Evolutionary conservation across 768 basidiomycete species (phyloP).

Genomic region (Termitomyces heimii): DNA sequence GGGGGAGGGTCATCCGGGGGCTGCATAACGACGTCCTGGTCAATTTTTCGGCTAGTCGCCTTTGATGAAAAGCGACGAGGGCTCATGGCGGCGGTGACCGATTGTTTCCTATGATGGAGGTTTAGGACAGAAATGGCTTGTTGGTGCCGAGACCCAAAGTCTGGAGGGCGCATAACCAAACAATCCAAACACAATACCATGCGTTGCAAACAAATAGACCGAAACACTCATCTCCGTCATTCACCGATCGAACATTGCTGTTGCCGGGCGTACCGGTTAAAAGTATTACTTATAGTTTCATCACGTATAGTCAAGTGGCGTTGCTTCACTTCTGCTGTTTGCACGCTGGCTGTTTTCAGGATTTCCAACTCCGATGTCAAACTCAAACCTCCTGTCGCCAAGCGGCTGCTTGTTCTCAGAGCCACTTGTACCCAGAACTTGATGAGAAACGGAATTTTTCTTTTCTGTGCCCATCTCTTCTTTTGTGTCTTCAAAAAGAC

Average conservation of each 20-base stretch:
- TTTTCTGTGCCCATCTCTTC: no score
- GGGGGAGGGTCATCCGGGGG: conserved; percentile 37
- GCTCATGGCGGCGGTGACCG: conserved; percentile 16
- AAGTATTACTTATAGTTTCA: neutral
- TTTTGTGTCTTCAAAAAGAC: no score
- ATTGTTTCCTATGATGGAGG: conserved; percentile 18
- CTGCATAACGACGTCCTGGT: conserved; percentile 48
- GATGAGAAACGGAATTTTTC: neutral
- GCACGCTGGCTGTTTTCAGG: neutral
- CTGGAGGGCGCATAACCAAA: conserved; percentile 31
- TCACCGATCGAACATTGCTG: neutral
- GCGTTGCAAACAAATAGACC: conserved; percentile 28
- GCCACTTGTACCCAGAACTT: neutral
- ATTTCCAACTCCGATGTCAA: neutral
- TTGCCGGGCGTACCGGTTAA: neutral
- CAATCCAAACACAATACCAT: conserved; percentile 36
- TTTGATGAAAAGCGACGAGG: conserved; percentile 18
- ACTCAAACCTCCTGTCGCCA: neutral
- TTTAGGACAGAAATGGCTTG: conserved; percentile 22
- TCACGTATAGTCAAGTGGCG: neutral
- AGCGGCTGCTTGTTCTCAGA: neutral
- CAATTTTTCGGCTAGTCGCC: conserved; percentile 33
- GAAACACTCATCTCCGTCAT: neutral
- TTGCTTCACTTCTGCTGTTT: neutral
- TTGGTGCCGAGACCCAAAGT: conserved; percentile 26